Evolutionary conservation across 495 filamentous ascomycete species (phyloP).

Genomic region (Aspergillus kassunensis): DNA sequence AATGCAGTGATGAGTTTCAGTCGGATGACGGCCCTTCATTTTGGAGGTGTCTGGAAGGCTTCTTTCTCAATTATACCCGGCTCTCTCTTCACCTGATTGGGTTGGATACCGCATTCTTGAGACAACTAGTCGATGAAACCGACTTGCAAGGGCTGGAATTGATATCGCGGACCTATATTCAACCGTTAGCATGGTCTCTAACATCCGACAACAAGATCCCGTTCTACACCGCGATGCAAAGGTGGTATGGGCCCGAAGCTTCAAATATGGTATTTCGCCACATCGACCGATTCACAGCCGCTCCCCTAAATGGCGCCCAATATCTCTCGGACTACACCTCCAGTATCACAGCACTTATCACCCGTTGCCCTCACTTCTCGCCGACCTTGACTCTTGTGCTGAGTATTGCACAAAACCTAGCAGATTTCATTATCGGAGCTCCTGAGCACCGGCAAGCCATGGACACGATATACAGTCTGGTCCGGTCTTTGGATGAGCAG

Average conservation of each 20-base stretch:
- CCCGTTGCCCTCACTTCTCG: conserved; percentile 25
- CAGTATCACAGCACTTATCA: conserved; percentile 22
- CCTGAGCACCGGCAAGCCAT: conserved; percentile 12
- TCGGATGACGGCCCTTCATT: conserved; percentile 25
- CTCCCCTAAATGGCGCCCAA: conserved; percentile 22
- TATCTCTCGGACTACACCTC: conserved; percentile 25
- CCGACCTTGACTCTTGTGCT: conserved; percentile 18
- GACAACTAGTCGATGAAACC: conserved; percentile 21
- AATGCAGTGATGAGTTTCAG: conserved; percentile 27
- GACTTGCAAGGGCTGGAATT: conserved; percentile 24
- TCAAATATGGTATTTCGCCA: conserved; percentile 25
- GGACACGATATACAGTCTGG: conserved; percentile 24
- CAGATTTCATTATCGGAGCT: conserved; percentile 23
- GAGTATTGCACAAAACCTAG: conserved; percentile 19
- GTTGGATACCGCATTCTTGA: conserved; percentile 29
- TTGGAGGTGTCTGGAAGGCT: conserved; percentile 32
- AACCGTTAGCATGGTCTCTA: conserved; percentile 27
- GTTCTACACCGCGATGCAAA: conserved; percentile 28
- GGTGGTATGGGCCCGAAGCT: conserved; percentile 19
- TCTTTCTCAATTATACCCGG: conserved; percentile 31
- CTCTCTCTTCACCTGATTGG: conserved; percentile 34
- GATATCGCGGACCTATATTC: conserved; percentile 28
- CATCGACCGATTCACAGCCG: conserved; percentile 24
- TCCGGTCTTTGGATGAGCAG: conserved; percentile 28
- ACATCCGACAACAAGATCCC: conserved; percentile 27